A percentile compares a stretch with the other conserved stretches of the same genome.
Evolutionary conservation across 768 basidiomycete genomes (phyloP).

Genomic region (Tylopilus subfusipes): DNA sequence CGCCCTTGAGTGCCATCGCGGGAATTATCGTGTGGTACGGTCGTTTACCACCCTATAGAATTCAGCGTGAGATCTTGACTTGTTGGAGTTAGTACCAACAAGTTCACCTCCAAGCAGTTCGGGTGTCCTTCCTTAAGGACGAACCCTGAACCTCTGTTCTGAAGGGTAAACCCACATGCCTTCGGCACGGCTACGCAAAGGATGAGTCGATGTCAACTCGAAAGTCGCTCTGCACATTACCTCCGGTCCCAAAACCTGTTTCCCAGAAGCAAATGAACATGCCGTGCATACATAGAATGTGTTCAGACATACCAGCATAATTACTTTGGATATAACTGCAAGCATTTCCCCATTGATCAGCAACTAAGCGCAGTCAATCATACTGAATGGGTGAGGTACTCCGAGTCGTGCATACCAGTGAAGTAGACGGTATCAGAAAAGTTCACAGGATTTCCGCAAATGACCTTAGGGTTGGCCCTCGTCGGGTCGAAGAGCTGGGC

Average conservation of each 20-base stretch:
- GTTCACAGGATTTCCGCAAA: slow-evolving; percentile 76
- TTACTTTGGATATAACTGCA: slow-evolving; percentile 90
- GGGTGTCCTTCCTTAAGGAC: slow-evolving; percentile 76
- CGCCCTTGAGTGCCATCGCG: slow-evolving; percentile 71
- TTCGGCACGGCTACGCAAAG: slow-evolving; percentile 70
- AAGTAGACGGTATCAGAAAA: slow-evolving; percentile 96
- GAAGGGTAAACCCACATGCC: slow-evolving; percentile 94
- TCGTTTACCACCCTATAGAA: slow-evolving; percentile 71
- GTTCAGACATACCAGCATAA: slow-evolving; percentile 57
- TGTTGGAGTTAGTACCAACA: not conserved
- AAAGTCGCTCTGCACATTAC: slow-evolving; percentile 34
- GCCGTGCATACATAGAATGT: not conserved
- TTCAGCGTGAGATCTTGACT: not conserved
- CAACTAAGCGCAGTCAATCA: slow-evolving; percentile 42
- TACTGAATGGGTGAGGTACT: not conserved
- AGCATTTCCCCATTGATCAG: slow-evolving; percentile 86
- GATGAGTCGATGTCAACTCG: slow-evolving; percentile 2
- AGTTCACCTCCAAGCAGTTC: slow-evolving; percentile 68
- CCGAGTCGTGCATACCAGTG: slow-evolving; percentile 54
- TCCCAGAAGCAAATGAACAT: slow-evolving; percentile 4
- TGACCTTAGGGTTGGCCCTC: slow-evolving; percentile 60
- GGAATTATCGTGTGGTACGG: slow-evolving; percentile 95
- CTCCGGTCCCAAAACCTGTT: slow-evolving; percentile 84
- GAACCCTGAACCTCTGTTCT: slow-evolving; percentile 91
- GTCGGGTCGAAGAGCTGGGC: slow-evolving; percentile 74